Evolutionary conservation across 768 basidiomycete species (phyloP), one percentile per base, ranked within the genome.

Genomic region (Auricularia sp.): DNA sequence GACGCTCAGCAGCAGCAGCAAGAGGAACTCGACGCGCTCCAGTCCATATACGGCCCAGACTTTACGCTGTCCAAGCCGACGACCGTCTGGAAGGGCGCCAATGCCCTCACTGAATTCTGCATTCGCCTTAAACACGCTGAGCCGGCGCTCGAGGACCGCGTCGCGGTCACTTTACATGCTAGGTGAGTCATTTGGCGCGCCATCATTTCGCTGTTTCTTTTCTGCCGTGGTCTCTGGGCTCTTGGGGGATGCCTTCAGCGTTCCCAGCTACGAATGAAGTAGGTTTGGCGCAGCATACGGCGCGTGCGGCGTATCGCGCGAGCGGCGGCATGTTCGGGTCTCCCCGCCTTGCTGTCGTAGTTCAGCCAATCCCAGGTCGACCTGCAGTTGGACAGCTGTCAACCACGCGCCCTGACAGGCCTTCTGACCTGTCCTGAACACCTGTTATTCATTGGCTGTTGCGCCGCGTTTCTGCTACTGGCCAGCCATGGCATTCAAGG

Each of bases 81-180:
- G 36, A 90, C 84, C 71, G 91, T 83, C 61, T 93, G 91, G 91
- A 92, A 91, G 90, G 84, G 82, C 65, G 90, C 88, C 29, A 75
- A 80, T 44, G 79, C 85, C 67, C 76, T 88, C 39, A 88, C 84
- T 62, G 90, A 91, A 76, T 92, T 91, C 74, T 82, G 84, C 64
- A 87, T 93, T 67, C 81, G 82, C 70, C 83, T 93, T 56, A 74
- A 79, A 21, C 87, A 91, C 71, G 86, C 88, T 3, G 82, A 87
- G 66, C 75, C 79, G 36, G 73, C 77, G 47, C 78, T 84, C 71
- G 78, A 83, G 21, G 71, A 77, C 62, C 87, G 83, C 71, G 79
- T 90, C 60, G 83, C 76, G 72, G 82, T 90, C 65, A 78, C 86
- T 71, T 77, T 93, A 62, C 84, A 86, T 72, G 83, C 84, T 66